A percentile compares a stretch with the other conserved stretches of the same genome.
phyloP scores from a whole-genome alignment of 176 grass and related monocot species.

The Triticum aestivum region IWGSC_CS_RefSeq_v2.1 NC_057794.1:567955853-567956352 shows the following conservation, averaged over 20 bases:
- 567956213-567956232: slow-evolving; percentile 73
- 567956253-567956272: slow-evolving; percentile 80
- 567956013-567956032: slow-evolving; percentile 79
- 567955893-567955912: background rate
- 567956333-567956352: background rate
- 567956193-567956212: slow-evolving; percentile 77
- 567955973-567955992: slow-evolving; percentile 36
- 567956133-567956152: slow-evolving; percentile 67
- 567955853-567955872: too few relatives aligned
- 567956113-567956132: slow-evolving; percentile 81
- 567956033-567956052: slow-evolving; percentile 80
- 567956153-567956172: slow-evolving; percentile 77
- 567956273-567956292: background rate
- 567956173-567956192: slow-evolving; percentile 66
- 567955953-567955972: slow-evolving; percentile 41
- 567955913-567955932: slow-evolving; percentile 53
- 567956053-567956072: slow-evolving; percentile 79
- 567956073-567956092: slow-evolving; percentile 93
- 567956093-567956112: slow-evolving; percentile 75
- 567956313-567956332: background rate
- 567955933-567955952: slow-evolving; percentile 39
- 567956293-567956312: background rate
- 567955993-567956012: slow-evolving; percentile 58
- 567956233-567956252: slow-evolving; percentile 89
- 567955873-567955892: background rate